Percentiles rank a stretch among this genome's conserved stretches.
Conservation (phyloP, 768 basidiomycete genomes). For the Galerina marginata region DNA sequence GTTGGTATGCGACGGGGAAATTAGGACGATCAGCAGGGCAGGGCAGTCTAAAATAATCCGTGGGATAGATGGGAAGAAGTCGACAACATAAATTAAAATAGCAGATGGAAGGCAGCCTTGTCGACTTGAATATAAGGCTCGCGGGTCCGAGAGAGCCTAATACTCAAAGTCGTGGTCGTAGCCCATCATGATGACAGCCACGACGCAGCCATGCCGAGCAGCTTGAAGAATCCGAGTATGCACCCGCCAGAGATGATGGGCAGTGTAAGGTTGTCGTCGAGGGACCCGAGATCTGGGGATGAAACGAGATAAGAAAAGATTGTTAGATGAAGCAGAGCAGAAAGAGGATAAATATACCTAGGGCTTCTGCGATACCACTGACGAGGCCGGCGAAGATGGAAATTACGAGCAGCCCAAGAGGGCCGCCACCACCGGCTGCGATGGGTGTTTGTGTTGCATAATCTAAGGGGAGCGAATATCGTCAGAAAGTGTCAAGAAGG, state of each 20-base stretch:
- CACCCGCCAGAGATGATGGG: constrained; percentile 86
- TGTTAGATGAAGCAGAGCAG: constrained; percentile 7
- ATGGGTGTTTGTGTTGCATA: neutral
- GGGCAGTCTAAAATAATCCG: too few species aligned
- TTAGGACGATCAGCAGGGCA: too few species aligned
- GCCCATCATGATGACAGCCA: constrained; percentile 20
- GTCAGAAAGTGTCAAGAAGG: too few species aligned
- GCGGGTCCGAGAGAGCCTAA: too few species aligned
- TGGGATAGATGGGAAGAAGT: too few species aligned
- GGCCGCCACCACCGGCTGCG: constrained; percentile 38
- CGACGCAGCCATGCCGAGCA: constrained; percentile 39
- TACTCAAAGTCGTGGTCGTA: neutral
- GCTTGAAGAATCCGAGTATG: constrained; percentile 47
- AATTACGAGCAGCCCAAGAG: constrained; percentile 58
- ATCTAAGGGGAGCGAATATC: too few species aligned
- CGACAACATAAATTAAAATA: too few species aligned
- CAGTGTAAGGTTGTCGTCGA: constrained; percentile 91
- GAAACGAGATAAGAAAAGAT: neutral
- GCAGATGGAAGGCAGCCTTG: too few species aligned
- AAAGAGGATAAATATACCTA: constrained; percentile 60
- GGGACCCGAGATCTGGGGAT: constrained; percentile 71
- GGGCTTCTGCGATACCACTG: constrained; percentile 85
- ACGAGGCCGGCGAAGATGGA: constrained; percentile 75
- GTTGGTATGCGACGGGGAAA: too few species aligned
- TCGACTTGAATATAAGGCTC: too few species aligned